Percentiles rank a stretch among this genome's conserved stretches.
Evolutionary conservation across 106 monocot genomes (phyloP).

Genomic region (Agapanthus africanus): DNA sequence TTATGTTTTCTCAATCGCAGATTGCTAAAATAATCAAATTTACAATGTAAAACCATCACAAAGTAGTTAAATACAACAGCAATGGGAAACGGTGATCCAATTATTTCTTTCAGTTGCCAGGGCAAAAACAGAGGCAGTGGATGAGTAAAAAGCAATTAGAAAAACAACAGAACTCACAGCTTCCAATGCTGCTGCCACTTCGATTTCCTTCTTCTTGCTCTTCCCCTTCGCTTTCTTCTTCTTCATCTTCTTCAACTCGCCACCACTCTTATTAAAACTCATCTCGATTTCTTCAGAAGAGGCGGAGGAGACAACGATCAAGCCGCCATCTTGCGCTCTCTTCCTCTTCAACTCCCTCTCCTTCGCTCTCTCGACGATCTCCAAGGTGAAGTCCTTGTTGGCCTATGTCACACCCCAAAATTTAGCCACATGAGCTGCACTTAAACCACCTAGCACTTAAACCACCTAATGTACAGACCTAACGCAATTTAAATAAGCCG

Average conservation of each 20-base stretch:
- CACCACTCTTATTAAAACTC: neutral
- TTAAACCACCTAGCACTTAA: no score
- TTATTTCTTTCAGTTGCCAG: no score
- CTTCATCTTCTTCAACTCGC: slow-evolving; percentile 20
- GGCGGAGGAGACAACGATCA: slow-evolving; percentile 5
- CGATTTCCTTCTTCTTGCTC: slow-evolving; percentile 16
- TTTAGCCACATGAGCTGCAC: no score
- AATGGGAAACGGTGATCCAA: no score
- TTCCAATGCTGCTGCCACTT: slow-evolving; percentile 1
- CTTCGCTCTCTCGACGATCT: slow-evolving; percentile 47
- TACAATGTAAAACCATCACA: no score
- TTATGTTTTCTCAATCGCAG: no score
- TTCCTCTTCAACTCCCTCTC: slow-evolving; percentile 19
- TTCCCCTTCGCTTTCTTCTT: slow-evolving; percentile 20
- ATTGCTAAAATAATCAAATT: no score
- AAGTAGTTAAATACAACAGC: no score
- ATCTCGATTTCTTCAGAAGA: slow-evolving; percentile 29
- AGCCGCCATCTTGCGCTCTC: slow-evolving; percentile 25
- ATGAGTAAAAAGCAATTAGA: no score
- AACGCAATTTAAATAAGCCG: no score
- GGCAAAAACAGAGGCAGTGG: no score
- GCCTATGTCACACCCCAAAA: no score
- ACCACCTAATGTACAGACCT: slow-evolving; percentile 38
- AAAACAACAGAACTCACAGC: slow-evolving; percentile 2
- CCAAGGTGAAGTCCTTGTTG: slow-evolving; percentile 64